Base-by-base conservation (phyloP, 2,329 filamentous ascomycete species). In the Chaetoscypha palmicola region DNA sequence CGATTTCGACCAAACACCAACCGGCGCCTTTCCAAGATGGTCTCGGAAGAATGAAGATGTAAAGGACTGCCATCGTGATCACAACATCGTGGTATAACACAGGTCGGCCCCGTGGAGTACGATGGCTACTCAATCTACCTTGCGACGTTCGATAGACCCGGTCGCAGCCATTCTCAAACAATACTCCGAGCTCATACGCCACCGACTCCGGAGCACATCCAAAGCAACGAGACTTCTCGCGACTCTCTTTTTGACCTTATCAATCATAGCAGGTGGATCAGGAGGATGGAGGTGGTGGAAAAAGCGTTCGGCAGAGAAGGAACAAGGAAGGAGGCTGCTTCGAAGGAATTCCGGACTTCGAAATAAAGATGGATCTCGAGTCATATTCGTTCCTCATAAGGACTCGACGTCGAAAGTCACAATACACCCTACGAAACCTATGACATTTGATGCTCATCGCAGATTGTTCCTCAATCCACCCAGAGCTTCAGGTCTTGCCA, bases 401-500 rank as follows among this genome's bases (percentile, higher is more conserved):
- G 78, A 89, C 54, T 74, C 81, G 42, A 95, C 89, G 2, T 85
- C 89, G 54, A 94, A 94, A 64, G 91, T 98, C 37, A 83, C 85
- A 45, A 96, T 98, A 51, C 74, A 87, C 61, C 83, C 85, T 4
- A 98, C 90, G 21, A 96, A 96, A 62, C 79, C 81, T 16, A 84
- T 91, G 26, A 98, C 92, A 0, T 98, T 97, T 62, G 91, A 98
- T 71, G 94, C 92, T 4, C 92, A 98, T 67, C 79, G 92, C 22
- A 77, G 94, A 20, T 73, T 98, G 22, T 98, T 98, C 63, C 71
- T 98, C 37, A 92, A 94, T 58, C 90, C 91, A 1, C 90, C 90
- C 3, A 75, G 88, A 48, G 85, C 89, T 14, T 85, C 88, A 10
- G 84, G 88, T 1, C 73, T 92, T 37, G 73, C 76, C 30, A 81